phyloP scores from a whole-genome alignment of 495 filamentous ascomycete genomes.

The Daldinia vernicosa region DNA sequence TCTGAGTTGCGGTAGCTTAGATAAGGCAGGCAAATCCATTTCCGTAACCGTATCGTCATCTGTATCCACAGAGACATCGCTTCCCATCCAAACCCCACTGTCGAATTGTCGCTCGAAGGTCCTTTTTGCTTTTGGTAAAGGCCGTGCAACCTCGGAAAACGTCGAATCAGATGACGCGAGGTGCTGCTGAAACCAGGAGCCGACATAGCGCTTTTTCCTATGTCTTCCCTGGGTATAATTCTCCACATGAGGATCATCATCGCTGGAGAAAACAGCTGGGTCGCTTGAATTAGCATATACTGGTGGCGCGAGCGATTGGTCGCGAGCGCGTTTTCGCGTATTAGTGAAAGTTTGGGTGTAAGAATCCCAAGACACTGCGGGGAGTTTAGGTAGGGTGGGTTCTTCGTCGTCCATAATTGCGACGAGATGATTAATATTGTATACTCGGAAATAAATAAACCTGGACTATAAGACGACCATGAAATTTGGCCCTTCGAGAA shows the following conservation, averaged over 20 bases:
- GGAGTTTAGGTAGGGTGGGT: slow-evolving; percentile 54
- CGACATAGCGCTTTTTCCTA: slow-evolving; percentile 71
- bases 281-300: slow-evolving; percentile 67
- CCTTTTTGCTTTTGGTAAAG: slow-evolving; percentile 55
- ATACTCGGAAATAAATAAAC: background rate
- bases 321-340: slow-evolving; percentile 55
- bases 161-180: slow-evolving; percentile 53
- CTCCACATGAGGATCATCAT: slow-evolving; percentile 77
- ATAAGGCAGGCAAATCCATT: slow-evolving; percentile 30
- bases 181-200: slow-evolving; percentile 76
- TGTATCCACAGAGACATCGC: slow-evolving; percentile 61
- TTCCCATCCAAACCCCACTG: slow-evolving; percentile 84
- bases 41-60: slow-evolving; percentile 47
- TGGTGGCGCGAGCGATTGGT: slow-evolving; percentile 36
- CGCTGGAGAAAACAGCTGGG: slow-evolving; percentile 79
- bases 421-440: background rate
- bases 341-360: slow-evolving; percentile 44
- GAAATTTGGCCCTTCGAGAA: background rate
- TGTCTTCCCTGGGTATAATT: slow-evolving; percentile 67
- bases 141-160: slow-evolving; percentile 47
- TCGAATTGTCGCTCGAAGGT: slow-evolving; percentile 73
- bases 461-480: background rate
- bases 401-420: slow-evolving; percentile 53
- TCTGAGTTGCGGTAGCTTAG: slow-evolving; percentile 39
- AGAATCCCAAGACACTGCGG: slow-evolving; percentile 47